Conservation (phyloP, 1,139 yeast species). For the Geotrichum phurueaensis region DNA sequence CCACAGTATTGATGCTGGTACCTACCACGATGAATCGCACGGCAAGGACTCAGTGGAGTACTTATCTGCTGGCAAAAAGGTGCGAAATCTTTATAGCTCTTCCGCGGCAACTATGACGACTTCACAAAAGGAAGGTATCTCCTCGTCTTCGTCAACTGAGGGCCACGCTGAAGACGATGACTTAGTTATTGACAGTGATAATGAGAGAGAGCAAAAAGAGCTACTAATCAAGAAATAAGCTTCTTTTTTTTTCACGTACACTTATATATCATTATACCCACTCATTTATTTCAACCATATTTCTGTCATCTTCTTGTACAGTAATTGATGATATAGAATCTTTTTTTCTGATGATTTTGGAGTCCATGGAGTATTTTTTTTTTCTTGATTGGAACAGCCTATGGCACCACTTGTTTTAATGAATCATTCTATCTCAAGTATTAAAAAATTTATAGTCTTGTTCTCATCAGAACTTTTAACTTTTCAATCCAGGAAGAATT, state of each 20-base stretch:
- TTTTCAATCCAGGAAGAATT: too few relatives aligned
- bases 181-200: not conserved
- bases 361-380: too few relatives aligned
- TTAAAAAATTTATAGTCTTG: too few relatives aligned
- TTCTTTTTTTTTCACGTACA: not conserved
- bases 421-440: too few relatives aligned
- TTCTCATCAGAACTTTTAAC: too few relatives aligned
- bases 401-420: too few relatives aligned
- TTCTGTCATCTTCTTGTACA: too few relatives aligned
- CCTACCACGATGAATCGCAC: not conserved
- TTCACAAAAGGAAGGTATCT: not conserved
- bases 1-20: constrained; percentile 13
- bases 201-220: not conserved
- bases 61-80: constrained; percentile 21
- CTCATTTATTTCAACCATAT: too few relatives aligned
- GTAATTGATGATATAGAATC: too few relatives aligned
- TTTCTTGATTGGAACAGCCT: too few relatives aligned
- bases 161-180: not conserved
- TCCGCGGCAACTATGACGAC: not conserved
- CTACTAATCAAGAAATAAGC: not conserved
- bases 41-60: not conserved
- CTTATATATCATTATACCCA: not conserved
- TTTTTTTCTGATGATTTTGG: too few relatives aligned
- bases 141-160: not conserved
- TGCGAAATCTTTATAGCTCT: constrained; percentile 23